Evolutionary conservation across 805 yeast genomes (phyloP).

Genomic region (Zygoascus biomembranicola): DNA sequence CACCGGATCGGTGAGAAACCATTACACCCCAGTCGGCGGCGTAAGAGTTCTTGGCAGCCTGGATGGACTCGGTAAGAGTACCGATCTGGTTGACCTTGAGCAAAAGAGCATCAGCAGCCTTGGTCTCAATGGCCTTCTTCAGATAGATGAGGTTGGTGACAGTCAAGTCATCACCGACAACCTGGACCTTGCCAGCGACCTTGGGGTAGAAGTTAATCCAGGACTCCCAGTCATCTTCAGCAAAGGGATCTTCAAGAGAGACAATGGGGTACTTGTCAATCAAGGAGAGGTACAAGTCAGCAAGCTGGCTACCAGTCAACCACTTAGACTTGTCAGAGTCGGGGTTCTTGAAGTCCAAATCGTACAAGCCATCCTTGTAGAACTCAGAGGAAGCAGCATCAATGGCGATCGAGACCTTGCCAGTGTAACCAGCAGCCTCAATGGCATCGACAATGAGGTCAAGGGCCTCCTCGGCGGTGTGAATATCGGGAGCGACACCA

Average conservation of each 20-base stretch:
- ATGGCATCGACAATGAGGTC: conserved; percentile 89
- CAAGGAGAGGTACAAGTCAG: conserved; percentile 72
- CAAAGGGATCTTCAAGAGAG: conserved; percentile 97
- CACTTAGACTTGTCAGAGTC: conserved; percentile 82
- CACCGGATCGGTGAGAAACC: conserved; percentile 99
- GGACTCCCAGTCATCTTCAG: conserved; percentile 99
- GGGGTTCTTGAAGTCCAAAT: conserved; percentile 97
- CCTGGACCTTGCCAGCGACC: conserved; percentile 53
- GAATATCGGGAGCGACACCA: conserved; percentile 99
- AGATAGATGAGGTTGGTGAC: conserved; percentile 96
- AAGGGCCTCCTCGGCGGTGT: conserved; percentile 93
- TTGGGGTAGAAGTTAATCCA: conserved; percentile 78
- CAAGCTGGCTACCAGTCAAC: conserved; percentile 83
- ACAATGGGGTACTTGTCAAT: conserved; percentile 92
- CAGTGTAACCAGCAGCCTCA: conserved; percentile 91
- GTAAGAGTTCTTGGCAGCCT: conserved; percentile 93
- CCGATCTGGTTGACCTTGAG: conserved; percentile 99
- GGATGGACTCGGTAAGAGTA: conserved; percentile 89
- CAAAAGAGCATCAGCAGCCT: conserved; percentile 89
- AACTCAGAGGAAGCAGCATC: conserved; percentile 98
- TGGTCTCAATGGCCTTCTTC: conserved; percentile 91
- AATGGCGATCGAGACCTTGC: conserved; percentile 83
- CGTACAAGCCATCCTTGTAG: conserved; percentile 95
- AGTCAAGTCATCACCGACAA: conserved; percentile 97
- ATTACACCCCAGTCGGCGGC: conserved; percentile 98